Percentiles rank a stretch among this genome's conserved stretches.
These are phyloP conservation scores for Sapria himalayana DNA, from an alignment of 345 rosid species.

Conservation along the genomic window DNA sequence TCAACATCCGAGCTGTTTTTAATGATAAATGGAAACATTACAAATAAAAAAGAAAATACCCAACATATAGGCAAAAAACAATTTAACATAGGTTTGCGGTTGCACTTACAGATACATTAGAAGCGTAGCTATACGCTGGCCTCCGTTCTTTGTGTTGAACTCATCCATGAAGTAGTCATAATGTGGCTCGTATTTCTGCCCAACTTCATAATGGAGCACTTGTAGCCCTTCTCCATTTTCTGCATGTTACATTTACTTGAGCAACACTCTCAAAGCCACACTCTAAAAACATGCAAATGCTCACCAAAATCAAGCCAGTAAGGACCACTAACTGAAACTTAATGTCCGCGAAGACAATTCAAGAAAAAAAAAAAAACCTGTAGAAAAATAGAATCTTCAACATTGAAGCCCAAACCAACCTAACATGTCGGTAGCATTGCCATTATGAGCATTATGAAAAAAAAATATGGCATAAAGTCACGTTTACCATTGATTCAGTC, in stretches of 20 bases:
- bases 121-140: constrained; percentile 85
- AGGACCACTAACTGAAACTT: not conserved
- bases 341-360: not conserved
- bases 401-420: no score
- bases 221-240: constrained; percentile 96
- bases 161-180: constrained; percentile 79
- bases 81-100: not conserved
- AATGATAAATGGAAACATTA: constrained; percentile 8
- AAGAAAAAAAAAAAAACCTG: not conserved
- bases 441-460: no score
- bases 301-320: no score
- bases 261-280: no score
- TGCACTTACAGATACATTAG: constrained; percentile 87
- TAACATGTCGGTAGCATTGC: no score
- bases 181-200: constrained; percentile 91
- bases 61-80: not conserved
- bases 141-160: constrained; percentile 72
- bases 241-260: constrained; percentile 13
- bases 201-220: constrained; percentile 80
- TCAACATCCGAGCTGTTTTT: constrained; percentile 79
- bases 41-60: constrained; percentile 2
- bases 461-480: no score
- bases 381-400: not conserved
- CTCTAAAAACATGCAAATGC: no score
- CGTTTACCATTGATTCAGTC: no score